A percentile compares a stretch with the other conserved stretches of the same genome.
phyloP scores from a whole-genome alignment of 208 protist genomes.

The Wallacemonas collosoma region DNA sequence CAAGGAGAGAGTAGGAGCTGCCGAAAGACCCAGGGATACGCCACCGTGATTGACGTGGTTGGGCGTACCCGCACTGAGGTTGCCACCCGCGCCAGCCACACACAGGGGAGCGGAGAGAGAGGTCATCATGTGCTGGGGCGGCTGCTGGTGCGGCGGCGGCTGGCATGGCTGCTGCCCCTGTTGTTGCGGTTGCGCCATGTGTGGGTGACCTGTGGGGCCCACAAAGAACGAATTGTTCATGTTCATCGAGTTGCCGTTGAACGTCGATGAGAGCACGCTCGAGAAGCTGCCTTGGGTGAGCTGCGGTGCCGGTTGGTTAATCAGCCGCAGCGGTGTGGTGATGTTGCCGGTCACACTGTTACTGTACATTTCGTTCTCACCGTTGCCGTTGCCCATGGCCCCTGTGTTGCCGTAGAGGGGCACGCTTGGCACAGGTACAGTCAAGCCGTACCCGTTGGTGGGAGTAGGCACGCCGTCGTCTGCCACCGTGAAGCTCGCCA shows the following conservation, averaged over 20 bases:
- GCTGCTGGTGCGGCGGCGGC: constrained; percentile 12
- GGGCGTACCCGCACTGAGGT: constrained; percentile 10
- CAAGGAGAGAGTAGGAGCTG: neutral
- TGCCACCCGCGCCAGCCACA: constrained; percentile 1
- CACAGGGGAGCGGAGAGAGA: neutral
- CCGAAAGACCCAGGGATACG: neutral
- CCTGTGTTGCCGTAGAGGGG: neutral
- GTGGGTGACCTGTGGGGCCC: neutral
- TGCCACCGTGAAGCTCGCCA: constrained; percentile 9
- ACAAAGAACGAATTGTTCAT: constrained; percentile 10
- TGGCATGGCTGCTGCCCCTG: constrained; percentile 14
- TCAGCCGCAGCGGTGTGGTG: constrained; percentile 11
- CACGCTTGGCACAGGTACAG: neutral
- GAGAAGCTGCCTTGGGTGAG: constrained; percentile 15
- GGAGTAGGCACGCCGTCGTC: neutral
- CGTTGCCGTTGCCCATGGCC: neutral
- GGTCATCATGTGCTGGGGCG: neutral
- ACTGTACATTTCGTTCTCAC: constrained; percentile 10
- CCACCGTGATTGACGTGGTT: constrained; percentile 9
- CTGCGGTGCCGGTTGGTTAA: constrained; percentile 8
- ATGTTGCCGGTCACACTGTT: constrained; percentile 16
- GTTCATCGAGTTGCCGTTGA: constrained; percentile 18
- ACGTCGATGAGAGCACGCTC: constrained; percentile 11
- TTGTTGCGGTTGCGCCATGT: neutral
- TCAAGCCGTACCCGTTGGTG: constrained; percentile 1